These are phyloP conservation scores for Monilinia polystroma DNA, from an alignment of 2,329 filamentous ascomycete genomes.

Conservation along the genomic window DNA sequence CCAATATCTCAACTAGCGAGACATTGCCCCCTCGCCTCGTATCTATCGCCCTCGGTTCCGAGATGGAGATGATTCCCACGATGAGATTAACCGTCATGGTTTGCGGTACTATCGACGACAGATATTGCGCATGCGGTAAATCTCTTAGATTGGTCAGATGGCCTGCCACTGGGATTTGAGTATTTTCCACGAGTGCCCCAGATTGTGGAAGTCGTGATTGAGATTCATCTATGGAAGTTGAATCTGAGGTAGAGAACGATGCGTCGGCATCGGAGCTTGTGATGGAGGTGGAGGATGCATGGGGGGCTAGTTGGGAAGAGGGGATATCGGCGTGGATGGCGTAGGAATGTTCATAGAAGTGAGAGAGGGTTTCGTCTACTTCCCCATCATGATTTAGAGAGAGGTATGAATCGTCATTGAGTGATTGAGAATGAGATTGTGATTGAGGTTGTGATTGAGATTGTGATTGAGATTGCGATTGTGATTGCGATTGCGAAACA, in stretches of 20 bases:
- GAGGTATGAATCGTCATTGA: background rate
- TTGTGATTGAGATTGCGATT: too few relatives aligned
- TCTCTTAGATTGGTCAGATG: slow-evolving; percentile 64
- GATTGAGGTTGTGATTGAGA: background rate
- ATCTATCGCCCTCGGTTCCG: slow-evolving; percentile 55
- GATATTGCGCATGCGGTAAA: slow-evolving; percentile 65
- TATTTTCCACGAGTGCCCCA: slow-evolving; percentile 29
- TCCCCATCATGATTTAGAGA: slow-evolving; percentile 2
- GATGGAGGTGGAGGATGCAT: slow-evolving; percentile 37
- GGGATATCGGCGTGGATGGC: slow-evolving; percentile 64
- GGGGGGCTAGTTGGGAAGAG: slow-evolving; percentile 55
- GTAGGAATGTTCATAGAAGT: slow-evolving; percentile 79
- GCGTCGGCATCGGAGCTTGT: slow-evolving; percentile 40
- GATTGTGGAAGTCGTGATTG: slow-evolving; percentile 21
- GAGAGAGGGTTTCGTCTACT: slow-evolving; percentile 47
- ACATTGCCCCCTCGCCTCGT: slow-evolving; percentile 63
- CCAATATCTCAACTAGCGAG: slow-evolving; percentile 71
- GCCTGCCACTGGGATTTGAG: slow-evolving; percentile 33
- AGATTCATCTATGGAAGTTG: background rate
- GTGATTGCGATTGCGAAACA: slow-evolving; percentile 11
- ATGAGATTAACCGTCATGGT: slow-evolving; percentile 81
- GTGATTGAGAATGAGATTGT: background rate
- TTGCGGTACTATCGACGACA: slow-evolving; percentile 69
- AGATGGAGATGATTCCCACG: slow-evolving; percentile 73
- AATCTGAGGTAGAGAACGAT: slow-evolving; percentile 42